Conservation (phyloP, 495 filamentous ascomycete genomes). For the Xylaria intraflava region DNA sequence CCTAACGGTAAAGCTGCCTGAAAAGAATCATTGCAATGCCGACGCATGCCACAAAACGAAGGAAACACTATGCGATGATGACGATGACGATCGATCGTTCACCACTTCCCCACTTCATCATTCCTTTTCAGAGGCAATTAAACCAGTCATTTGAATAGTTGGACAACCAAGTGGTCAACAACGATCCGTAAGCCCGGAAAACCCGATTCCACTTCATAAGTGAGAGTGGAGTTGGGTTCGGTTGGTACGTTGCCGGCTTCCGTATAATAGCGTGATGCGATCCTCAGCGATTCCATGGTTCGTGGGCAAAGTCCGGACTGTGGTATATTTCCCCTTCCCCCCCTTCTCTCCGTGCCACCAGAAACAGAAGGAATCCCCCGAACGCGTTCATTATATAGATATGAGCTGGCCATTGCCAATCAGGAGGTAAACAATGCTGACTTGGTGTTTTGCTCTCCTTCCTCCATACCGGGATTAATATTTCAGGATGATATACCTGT, state of each 20-base stretch:
- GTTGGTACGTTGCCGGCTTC: too few species aligned
- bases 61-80: constrained; percentile 4
- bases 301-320: too few species aligned
- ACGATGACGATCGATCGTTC: too few species aligned
- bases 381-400: background rate
- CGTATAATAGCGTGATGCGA: too few species aligned
- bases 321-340: background rate
- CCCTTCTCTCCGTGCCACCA: background rate
- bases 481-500: constrained; percentile 44
- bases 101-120: background rate
- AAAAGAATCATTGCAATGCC: constrained; percentile 3
- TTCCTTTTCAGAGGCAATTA: background rate
- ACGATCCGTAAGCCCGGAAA: too few species aligned
- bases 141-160: background rate
- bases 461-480: constrained; percentile 27
- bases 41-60: background rate
- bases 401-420: too few species aligned
- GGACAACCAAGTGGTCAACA: too few species aligned
- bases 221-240: too few species aligned
- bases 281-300: too few species aligned
- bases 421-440: background rate
- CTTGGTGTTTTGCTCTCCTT: background rate
- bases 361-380: background rate
- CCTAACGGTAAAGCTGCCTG: constrained; percentile 3
- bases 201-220: too few species aligned